Evolutionary conservation across 139 green algal genomes (phyloP).

Genomic region (Medakamo hakoo): DNA sequence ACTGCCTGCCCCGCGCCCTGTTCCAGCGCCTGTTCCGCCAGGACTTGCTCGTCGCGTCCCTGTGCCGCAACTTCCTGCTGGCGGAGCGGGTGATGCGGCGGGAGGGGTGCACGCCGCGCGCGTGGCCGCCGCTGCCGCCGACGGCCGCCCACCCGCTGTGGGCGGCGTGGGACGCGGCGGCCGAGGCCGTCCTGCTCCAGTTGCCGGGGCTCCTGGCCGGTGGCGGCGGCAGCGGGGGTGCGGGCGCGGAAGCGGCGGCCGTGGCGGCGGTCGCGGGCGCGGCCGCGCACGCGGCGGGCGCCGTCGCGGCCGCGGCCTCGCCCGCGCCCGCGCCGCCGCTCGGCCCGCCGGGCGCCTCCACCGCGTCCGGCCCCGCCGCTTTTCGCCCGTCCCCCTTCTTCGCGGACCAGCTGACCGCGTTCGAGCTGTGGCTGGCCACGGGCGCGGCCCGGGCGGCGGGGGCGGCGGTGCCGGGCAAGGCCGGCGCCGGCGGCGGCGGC

Average conservation of each 20-base stretch:
- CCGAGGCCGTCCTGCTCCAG: constrained; percentile 84
- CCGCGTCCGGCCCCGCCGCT: too few relatives aligned
- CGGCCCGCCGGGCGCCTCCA: too few relatives aligned
- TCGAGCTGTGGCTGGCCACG: constrained; percentile 92
- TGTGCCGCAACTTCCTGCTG: constrained; percentile 98
- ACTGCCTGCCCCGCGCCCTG: constrained; percentile 78
- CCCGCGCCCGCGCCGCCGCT: too few relatives aligned
- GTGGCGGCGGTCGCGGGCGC: too few relatives aligned
- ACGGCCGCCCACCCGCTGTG: constrained; percentile 95
- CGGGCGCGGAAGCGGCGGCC: too few relatives aligned
- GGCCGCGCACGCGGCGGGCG: too few relatives aligned
- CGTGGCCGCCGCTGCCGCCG: constrained; percentile 69
- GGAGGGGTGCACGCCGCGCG: constrained; percentile 63
- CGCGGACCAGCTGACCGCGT: constrained; percentile 92
- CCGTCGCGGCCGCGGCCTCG: too few relatives aligned
- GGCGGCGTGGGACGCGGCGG: constrained; percentile 90
- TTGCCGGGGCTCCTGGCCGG: constrained; percentile 24
- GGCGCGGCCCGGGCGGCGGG: constrained; percentile 30
- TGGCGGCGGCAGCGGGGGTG: constrained; percentile 1
- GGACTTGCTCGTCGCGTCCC: constrained; percentile 88
- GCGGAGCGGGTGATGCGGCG: constrained; percentile 90
- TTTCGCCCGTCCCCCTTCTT: constrained; percentile 76
- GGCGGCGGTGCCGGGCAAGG: too few relatives aligned
- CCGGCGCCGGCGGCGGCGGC: too few relatives aligned
- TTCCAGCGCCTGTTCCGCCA: constrained; percentile 96